phyloP scores from a whole-genome alignment of 345 rosid species.

The Orychophragmus violaceus region DNA sequence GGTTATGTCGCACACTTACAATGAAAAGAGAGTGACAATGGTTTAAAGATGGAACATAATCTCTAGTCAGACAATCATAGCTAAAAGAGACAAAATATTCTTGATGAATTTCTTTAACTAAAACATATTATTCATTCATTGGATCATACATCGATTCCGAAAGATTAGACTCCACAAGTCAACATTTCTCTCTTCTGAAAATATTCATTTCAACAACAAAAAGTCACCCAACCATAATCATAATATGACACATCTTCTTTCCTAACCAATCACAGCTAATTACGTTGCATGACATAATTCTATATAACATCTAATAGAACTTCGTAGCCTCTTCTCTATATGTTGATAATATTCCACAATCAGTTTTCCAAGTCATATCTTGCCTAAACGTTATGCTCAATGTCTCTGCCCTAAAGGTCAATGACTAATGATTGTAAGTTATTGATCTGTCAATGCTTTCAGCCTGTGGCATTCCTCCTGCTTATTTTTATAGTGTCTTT shows the following conservation, averaged over 20 bases:
- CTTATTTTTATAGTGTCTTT: neutral
- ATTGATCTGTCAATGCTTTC: neutral
- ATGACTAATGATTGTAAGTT: slow-evolving; percentile 2
- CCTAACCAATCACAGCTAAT: neutral
- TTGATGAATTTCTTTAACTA: neutral
- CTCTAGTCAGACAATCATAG: neutral
- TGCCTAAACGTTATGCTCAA: neutral
- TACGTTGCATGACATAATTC: neutral
- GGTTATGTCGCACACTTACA: neutral
- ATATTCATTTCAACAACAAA: neutral
- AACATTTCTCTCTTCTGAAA: neutral
- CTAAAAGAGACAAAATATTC: neutral
- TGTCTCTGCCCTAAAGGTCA: neutral
- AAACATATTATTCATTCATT: neutral
- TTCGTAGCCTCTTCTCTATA: neutral
- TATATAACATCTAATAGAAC: neutral
- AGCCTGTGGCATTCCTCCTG: neutral
- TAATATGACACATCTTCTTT: neutral
- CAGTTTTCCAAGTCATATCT: neutral
- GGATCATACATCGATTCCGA: neutral
- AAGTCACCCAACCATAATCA: neutral
- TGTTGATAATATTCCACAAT: neutral
- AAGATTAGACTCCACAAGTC: neutral
- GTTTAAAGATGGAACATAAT: neutral
- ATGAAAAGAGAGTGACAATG: neutral